A percentile compares a stretch with the other conserved stretches of the same genome.
Conservation (phyloP, 2,329 filamentous ascomycete species). For the Fusarium caatingaense region DNA sequence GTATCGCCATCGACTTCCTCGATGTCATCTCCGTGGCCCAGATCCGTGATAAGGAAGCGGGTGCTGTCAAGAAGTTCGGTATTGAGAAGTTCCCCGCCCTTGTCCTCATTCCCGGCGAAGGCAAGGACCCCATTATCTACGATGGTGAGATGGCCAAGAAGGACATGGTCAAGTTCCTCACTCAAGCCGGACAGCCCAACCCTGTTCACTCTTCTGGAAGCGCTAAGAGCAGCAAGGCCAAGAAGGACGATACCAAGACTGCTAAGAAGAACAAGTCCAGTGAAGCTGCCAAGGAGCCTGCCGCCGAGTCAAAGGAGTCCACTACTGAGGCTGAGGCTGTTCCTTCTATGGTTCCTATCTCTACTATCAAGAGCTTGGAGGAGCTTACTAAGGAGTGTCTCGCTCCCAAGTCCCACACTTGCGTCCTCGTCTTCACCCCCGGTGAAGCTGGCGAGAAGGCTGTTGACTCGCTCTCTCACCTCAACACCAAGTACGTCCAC, state of each 20-base stretch:
- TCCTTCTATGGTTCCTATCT: constrained; percentile 68
- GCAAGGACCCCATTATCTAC: constrained; percentile 77
- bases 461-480: constrained; percentile 73
- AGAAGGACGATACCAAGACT: constrained; percentile 53
- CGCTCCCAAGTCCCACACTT: constrained; percentile 80
- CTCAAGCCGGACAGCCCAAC: constrained; percentile 82
- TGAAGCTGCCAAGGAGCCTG: constrained; percentile 47
- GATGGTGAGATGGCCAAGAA: constrained; percentile 88
- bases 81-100: constrained; percentile 83
- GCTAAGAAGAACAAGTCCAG: constrained; percentile 45
- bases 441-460: constrained; percentile 65
- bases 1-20: constrained; percentile 90
- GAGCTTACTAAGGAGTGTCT: constrained; percentile 79
- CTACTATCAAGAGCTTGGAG: constrained; percentile 70
- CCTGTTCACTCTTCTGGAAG: constrained; percentile 66
- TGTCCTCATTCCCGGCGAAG: constrained; percentile 79
- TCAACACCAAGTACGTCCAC: constrained; percentile 79
- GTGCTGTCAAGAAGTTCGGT: constrained; percentile 77
- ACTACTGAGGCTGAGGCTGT: constrained; percentile 44
- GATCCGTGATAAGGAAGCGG: constrained; percentile 82
- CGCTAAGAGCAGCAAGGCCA: constrained; percentile 54
- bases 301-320: constrained; percentile 44
- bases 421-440: constrained; percentile 80
- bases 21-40: constrained; percentile 84
- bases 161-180: constrained; percentile 83